These are phyloP conservation scores for Tricholoma furcatifolium DNA, from an alignment of 768 basidiomycete species.

Conservation along the genomic window DNA sequence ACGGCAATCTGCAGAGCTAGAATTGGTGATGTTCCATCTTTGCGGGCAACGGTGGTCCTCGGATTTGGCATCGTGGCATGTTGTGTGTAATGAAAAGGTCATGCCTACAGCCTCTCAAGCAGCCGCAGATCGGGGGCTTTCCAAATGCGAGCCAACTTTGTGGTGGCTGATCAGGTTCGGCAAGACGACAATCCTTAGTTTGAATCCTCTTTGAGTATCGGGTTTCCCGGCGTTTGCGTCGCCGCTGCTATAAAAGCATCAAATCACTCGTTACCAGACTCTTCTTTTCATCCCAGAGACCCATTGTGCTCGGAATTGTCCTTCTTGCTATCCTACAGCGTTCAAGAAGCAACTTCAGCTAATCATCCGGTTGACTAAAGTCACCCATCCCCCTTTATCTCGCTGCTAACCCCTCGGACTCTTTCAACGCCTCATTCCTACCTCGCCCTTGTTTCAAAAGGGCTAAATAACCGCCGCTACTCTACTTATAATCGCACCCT, in stretches of 20 bases:
- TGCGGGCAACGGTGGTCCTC: constrained; percentile 19
- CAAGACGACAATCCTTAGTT: constrained; percentile 31
- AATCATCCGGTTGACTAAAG: constrained; percentile 9
- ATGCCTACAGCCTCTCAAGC: constrained; percentile 7
- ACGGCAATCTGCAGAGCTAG: constrained; percentile 13
- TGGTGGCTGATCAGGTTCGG: constrained; percentile 12
- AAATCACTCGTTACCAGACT: constrained; percentile 14
- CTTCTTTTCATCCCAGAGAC: constrained; percentile 14
- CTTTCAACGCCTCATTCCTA: constrained; percentile 8
- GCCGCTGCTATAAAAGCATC: constrained; percentile 18
- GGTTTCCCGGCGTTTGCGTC: constrained; percentile 24
- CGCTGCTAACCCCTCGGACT: constrained; percentile 18
- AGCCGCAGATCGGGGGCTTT: constrained; percentile 27
- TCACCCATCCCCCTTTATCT: constrained; percentile 2
- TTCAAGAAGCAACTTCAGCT: constrained; percentile 19
- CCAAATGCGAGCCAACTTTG: constrained; percentile 12
- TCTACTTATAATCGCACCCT: neutral
- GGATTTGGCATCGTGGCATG: constrained; percentile 18
- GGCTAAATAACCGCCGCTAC: neutral
- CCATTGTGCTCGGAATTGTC: constrained; percentile 15
- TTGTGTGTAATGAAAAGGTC: constrained; percentile 7
- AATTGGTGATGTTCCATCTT: constrained; percentile 1
- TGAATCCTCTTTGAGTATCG: constrained; percentile 19
- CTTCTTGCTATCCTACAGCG: constrained; percentile 16
- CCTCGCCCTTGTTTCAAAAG: neutral